phyloP scores from a whole-genome alignment of 805 yeast species.

The Clavispora vitiphila region DNA sequence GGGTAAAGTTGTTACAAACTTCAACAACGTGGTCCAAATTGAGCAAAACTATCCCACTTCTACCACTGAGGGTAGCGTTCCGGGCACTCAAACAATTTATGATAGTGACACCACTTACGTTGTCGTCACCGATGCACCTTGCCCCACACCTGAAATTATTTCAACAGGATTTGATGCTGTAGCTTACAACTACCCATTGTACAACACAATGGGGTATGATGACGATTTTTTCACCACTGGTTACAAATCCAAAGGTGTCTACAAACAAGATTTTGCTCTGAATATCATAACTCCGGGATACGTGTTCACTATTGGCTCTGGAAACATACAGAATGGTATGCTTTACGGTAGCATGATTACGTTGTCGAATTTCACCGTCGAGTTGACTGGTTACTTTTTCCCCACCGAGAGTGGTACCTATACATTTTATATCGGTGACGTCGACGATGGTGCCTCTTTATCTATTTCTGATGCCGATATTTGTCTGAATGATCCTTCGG shows the following conservation, averaged over 20 bases:
- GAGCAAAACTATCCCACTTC: too few relatives aligned
- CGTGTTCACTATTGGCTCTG: not conserved
- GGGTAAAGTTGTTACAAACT: too few relatives aligned
- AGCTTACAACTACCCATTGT: slow-evolving; percentile 5
- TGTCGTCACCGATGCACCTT: not conserved
- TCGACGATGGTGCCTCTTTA: slow-evolving; percentile 14
- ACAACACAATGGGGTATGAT: slow-evolving; percentile 5
- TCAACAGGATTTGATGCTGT: slow-evolving; percentile 7
- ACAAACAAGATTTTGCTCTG: too few relatives aligned
- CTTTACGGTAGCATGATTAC: slow-evolving; percentile 1
- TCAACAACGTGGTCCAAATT: too few relatives aligned
- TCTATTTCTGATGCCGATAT: slow-evolving; percentile 1
- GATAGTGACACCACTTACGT: too few relatives aligned
- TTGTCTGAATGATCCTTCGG: too few relatives aligned
- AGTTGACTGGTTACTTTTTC: slow-evolving; percentile 10
- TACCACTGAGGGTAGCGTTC: too few relatives aligned
- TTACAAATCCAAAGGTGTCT: slow-evolving; percentile 3
- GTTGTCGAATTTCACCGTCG: slow-evolving; percentile 4
- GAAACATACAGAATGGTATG: not conserved
- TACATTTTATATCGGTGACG: slow-evolving; percentile 6
- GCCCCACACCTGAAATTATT: not conserved
- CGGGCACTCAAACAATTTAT: too few relatives aligned
- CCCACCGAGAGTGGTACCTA: slow-evolving; percentile 11
- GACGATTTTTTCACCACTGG: slow-evolving; percentile 4
- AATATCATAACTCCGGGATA: too few relatives aligned